Percentiles rank a stretch among this genome's conserved stretches.
Evolutionary conservation across 768 basidiomycete species (phyloP).

Genomic region (Amanita rimosa): DNA sequence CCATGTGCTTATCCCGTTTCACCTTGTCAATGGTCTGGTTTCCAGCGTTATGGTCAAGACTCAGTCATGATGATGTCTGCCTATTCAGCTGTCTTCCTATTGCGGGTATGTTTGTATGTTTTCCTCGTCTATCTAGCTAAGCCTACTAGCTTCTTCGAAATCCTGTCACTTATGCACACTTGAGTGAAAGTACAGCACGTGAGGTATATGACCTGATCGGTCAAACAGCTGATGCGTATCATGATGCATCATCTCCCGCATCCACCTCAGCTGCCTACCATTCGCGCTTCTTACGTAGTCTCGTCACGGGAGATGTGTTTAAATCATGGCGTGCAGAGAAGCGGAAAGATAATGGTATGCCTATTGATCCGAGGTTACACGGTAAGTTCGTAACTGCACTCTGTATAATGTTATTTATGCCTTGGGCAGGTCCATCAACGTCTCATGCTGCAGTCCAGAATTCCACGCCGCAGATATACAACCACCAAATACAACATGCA

Average conservation of each 20-base stretch:
- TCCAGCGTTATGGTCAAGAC: conserved; percentile 76
- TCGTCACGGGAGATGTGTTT: conserved; percentile 54
- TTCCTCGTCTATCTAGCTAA: conserved; percentile 2
- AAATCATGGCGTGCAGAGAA: conserved; percentile 36
- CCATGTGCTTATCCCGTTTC: conserved; percentile 4
- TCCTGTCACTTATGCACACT: conserved; percentile 41
- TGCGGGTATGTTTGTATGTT: conserved; percentile 38
- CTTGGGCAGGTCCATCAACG: conserved; percentile 14
- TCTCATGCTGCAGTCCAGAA: conserved; percentile 15
- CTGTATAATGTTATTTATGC: conserved; percentile 6
- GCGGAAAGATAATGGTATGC: conserved; percentile 24
- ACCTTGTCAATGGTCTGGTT: conserved; percentile 7
- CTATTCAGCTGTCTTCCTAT: conserved; percentile 71
- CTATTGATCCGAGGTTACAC: conserved; percentile 47
- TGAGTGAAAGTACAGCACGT: conserved; percentile 48
- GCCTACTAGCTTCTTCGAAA: conserved; percentile 53
- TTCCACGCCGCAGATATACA: conserved; percentile 22
- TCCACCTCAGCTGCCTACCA: conserved; percentile 66
- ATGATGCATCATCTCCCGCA: conserved; percentile 57
- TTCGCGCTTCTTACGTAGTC: conserved; percentile 64
- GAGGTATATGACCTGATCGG: conserved; percentile 58
- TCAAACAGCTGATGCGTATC: conserved; percentile 68
- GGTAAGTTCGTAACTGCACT: conserved; percentile 22
- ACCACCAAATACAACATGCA: conserved; percentile 20
- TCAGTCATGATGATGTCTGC: conserved; percentile 80